phyloP scores from a whole-genome alignment of 129 eudicot genomes.

The Ambrosia trifida region DNA sequence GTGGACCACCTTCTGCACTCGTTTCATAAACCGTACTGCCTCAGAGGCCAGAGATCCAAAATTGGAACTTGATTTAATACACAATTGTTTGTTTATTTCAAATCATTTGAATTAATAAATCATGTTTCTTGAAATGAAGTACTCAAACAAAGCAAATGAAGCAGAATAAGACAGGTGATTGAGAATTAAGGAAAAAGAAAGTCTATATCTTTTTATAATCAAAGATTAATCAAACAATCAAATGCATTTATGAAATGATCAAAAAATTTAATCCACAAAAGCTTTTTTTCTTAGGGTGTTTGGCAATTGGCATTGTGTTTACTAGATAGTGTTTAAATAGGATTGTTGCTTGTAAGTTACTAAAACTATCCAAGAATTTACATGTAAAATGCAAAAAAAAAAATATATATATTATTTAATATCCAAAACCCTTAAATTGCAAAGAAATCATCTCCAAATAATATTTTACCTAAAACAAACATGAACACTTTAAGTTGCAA shows the following conservation, averaged over 20 bases:
- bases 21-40: too few species aligned
- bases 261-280: too few species aligned
- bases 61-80: too few species aligned
- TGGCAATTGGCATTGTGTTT: too few species aligned
- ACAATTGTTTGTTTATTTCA: conserved; percentile 7
- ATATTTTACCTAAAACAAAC: not conserved
- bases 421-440: not conserved
- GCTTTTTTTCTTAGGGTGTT: too few species aligned
- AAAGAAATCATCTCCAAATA: not conserved
- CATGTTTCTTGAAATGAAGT: not conserved
- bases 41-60: too few species aligned
- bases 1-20: too few species aligned
- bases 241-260: too few species aligned
- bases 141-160: not conserved
- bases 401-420: too few species aligned
- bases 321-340: not conserved
- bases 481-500: not conserved
- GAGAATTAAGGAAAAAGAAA: not conserved
- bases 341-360: not conserved
- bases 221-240: not conserved
- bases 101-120: not conserved
- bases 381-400: not conserved
- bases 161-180: not conserved
- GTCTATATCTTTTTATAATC: not conserved
- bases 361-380: not conserved